These are phyloP conservation scores for Diaporthe sp. DNA, from an alignment of 2,329 filamentous ascomycete species.

Conservation along the genomic window DNA sequence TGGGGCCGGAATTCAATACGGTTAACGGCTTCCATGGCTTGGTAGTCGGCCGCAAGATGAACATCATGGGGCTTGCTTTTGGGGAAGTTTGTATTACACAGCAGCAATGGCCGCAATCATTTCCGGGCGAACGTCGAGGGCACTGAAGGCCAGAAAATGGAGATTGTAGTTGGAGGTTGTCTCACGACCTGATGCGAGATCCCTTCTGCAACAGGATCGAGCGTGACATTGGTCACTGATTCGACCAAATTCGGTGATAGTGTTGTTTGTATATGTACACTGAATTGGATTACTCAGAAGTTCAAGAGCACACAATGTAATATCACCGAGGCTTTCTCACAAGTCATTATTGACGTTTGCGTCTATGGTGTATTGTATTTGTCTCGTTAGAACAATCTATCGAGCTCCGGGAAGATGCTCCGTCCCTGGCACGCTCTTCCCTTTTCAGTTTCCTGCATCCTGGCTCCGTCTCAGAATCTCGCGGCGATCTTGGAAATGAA, in stretches of 20 bases:
- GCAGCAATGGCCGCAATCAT: background rate
- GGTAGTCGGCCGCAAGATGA: background rate
- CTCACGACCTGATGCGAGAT: conserved; percentile 5
- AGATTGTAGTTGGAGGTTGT: background rate
- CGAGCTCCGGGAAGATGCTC: background rate
- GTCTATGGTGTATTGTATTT: background rate
- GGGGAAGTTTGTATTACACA: background rate
- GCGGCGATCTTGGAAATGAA: background rate
- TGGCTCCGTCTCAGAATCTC: background rate
- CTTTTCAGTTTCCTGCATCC: background rate
- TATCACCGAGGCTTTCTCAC: background rate
- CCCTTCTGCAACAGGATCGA: conserved; percentile 8
- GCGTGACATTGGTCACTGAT: background rate
- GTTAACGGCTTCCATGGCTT: background rate
- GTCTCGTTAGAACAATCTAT: background rate
- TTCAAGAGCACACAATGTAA: background rate
- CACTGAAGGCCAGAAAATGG: background rate
- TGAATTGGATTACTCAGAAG: background rate
- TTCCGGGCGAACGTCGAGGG: background rate
- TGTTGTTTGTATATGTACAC: background rate
- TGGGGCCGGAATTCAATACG: background rate
- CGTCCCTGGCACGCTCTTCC: background rate
- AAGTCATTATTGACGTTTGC: background rate
- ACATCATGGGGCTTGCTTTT: background rate
- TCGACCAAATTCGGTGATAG: background rate